Percentiles rank a stretch among this genome's conserved stretches.
Evolutionary conservation across 2,329 filamentous ascomycete species (phyloP).

Genomic region (Aureobasidium mangrovei): DNA sequence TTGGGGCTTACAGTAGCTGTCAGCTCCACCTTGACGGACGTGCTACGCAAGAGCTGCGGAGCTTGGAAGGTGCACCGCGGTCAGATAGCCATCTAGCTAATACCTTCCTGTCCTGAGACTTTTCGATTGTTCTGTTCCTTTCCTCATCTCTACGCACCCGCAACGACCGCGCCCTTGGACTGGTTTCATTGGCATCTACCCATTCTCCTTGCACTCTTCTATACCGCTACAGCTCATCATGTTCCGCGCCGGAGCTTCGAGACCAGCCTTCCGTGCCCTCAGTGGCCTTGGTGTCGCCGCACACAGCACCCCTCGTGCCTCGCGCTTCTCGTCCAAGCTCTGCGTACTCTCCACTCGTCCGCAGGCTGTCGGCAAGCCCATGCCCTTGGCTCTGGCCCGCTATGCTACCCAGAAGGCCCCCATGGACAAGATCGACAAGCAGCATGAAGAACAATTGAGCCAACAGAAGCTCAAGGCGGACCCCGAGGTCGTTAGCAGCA

Average conservation of each 20-base stretch:
- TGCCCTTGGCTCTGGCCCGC: conserved; percentile 21
- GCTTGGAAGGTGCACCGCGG: too few relatives aligned
- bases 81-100: neutral
- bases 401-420: conserved; percentile 19
- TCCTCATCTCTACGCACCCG: too few relatives aligned
- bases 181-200: neutral
- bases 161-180: too few relatives aligned
- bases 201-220: conserved; percentile 1
- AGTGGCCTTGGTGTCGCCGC: conserved; percentile 25
- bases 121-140: too few relatives aligned
- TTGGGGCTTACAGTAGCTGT: too few relatives aligned
- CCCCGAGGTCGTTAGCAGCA: conserved; percentile 52
- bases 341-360: conserved; percentile 30
- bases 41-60: too few relatives aligned
- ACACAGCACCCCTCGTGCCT: conserved; percentile 7
- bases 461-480: conserved; percentile 49
- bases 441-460: conserved; percentile 48
- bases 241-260: conserved; percentile 38
- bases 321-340: conserved; percentile 35
- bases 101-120: neutral
- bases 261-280: conserved; percentile 33
- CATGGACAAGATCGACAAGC: conserved; percentile 43
- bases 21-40: too few relatives aligned
- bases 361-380: conserved; percentile 28
- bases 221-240: conserved; percentile 21